These are phyloP conservation scores for Lodderomyces jiufengensis DNA, from an alignment of 1,139 yeast species.

Conservation along the genomic window DNA sequence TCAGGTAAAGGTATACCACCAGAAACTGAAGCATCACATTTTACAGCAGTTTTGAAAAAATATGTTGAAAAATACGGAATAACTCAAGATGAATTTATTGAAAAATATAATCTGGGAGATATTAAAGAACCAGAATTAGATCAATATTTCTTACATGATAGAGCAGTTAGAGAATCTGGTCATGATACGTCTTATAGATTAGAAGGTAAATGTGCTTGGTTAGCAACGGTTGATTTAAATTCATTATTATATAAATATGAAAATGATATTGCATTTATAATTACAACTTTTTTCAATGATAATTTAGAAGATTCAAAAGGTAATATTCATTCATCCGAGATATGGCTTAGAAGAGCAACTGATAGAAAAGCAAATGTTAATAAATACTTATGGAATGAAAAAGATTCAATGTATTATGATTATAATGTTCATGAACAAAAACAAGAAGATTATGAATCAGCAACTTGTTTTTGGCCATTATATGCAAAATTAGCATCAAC, in stretches of 20 bases:
- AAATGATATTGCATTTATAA: conserved; percentile 68
- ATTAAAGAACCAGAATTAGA: conserved; percentile 77
- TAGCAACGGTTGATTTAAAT: conserved; percentile 90
- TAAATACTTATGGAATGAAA: conserved; percentile 81
- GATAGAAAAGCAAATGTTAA: conserved; percentile 55
- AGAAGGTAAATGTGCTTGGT: conserved; percentile 83
- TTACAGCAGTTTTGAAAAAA: conserved; percentile 66
- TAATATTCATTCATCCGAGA: conserved; percentile 36
- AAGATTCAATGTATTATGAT: conserved; percentile 77
- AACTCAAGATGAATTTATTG: conserved; percentile 65
- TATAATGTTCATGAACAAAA: conserved; percentile 61
- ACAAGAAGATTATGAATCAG: conserved; percentile 74
- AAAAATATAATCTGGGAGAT: conserved; percentile 62
- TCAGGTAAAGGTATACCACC: conserved; percentile 92
- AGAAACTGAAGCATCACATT: conserved; percentile 92
- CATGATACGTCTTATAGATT: conserved; percentile 92
- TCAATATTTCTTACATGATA: conserved; percentile 84
- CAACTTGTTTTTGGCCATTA: conserved; percentile 89
- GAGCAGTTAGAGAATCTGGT: conserved; percentile 96
- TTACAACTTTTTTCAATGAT: conserved; percentile 56
- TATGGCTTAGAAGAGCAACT: conserved; percentile 60
- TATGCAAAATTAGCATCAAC: conserved; percentile 77
- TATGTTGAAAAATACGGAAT: conserved; percentile 63
- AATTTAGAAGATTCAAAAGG: conserved; percentile 26
- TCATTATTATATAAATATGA: conserved; percentile 88